Evolutionary conservation across 2,329 filamentous ascomycete species (phyloP).

Genomic region (Alternaria conjuncta): DNA sequence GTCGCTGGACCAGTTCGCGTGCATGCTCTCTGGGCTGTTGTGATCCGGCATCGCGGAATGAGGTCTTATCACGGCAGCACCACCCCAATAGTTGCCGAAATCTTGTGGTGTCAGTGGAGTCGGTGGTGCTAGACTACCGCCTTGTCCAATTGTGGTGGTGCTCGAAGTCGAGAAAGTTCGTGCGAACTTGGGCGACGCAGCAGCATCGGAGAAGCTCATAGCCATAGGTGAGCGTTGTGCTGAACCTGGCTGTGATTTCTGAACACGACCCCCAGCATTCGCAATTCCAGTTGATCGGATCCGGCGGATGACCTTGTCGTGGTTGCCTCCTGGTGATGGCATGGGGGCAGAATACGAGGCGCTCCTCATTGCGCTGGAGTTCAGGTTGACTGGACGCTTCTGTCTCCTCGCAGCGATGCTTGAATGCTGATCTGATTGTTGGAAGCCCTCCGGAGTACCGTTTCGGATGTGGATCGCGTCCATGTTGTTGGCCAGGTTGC

Average conservation of each 20-base stretch:
- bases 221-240: conserved; percentile 57
- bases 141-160: conserved; percentile 42
- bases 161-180: conserved; percentile 49
- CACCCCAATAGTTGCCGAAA: conserved; percentile 52
- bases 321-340: conserved; percentile 48
- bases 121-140: conserved; percentile 54
- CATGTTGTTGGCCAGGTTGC: conserved; percentile 48
- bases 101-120: conserved; percentile 56
- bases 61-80: conserved; percentile 37
- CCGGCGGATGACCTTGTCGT: conserved; percentile 52
- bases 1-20: conserved; percentile 47
- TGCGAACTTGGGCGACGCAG: conserved; percentile 54
- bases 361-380: conserved; percentile 49
- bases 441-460: conserved; percentile 42
- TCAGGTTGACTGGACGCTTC: conserved; percentile 50
- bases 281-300: conserved; percentile 56
- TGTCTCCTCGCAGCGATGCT: conserved; percentile 52
- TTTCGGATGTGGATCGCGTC: conserved; percentile 48
- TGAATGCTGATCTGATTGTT: conserved; percentile 48
- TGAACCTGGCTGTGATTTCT: conserved; percentile 53
- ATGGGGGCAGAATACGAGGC: conserved; percentile 51
- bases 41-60: conserved; percentile 43
- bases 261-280: conserved; percentile 54
- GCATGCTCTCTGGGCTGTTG: conserved; percentile 50
- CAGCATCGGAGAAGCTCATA: conserved; percentile 55